Evolutionary conservation across 2,329 filamentous ascomycete genomes (phyloP), one percentile per base, ranked within the genome.

Genomic region (Ophiobolus disseminans): DNA sequence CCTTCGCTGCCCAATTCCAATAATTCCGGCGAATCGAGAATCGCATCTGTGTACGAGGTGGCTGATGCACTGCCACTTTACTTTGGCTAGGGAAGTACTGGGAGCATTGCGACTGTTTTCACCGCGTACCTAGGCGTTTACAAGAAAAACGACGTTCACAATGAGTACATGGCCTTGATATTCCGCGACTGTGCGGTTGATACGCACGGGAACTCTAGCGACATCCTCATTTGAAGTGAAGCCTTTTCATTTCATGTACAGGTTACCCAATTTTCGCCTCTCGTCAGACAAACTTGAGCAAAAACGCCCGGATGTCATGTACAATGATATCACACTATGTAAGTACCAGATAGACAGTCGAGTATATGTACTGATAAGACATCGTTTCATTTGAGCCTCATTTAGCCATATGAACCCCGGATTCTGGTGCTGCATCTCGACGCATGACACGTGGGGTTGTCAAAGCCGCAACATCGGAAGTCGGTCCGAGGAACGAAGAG

Each of bases 351-450:
- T 10, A 16, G n/a, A 16, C 9, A 43, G 14, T 19, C 7, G 23
- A 25, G 17, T 9, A 14, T 21, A 21, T 37, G 41, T 14, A 17
- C 16, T 31, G 32, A 44, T 28, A 28, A 37, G 11, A n/a, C 17
- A 30, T 17, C 13, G 26, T 7, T 37, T 13, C 20, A 17, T 19
- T 25, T 17, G 21, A 38, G 32, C 32, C 23, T 23, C 16, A 44
- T 20, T 44, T 28, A 44, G 19, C 41, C 32, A 44, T 6, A 44
- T 44, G 37, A 37, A 44, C 23, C 41, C 41, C 32, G 30, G 41
- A 30, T 44, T 44, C 11, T 44, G 32, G 41, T 37, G 22, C 41
- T 31, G 41, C 32, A 37, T 20, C 3, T 37, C 16, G 41, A 30
- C 41, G 23, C 41, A 28, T 44, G 41, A 37, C 41, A 44, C 32